Percentiles rank a stretch among this genome's conserved stretches.
Conservation (phyloP, 208 protist species). For the Endotrypanum monterogeii region DNA sequence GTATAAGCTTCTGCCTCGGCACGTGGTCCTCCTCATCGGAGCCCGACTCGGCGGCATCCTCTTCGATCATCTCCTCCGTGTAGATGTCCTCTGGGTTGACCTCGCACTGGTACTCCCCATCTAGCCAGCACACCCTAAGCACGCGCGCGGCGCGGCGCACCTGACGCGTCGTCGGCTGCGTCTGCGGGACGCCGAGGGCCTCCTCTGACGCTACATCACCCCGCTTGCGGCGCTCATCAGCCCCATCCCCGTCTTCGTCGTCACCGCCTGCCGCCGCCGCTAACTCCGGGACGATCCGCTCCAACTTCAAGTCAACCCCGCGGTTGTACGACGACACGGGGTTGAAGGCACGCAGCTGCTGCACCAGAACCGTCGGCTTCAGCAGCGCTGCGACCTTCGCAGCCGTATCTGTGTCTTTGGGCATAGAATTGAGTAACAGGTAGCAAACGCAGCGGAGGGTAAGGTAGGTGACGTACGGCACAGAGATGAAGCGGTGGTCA, state of each 20-base stretch:
- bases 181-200: conserved; percentile 36
- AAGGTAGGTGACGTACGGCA: conserved; percentile 62
- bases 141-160: conserved; percentile 69
- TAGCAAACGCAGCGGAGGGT: conserved; percentile 80
- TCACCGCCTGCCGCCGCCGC: conserved; percentile 22
- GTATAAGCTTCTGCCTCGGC: conserved; percentile 6
- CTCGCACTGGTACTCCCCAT: conserved; percentile 69
- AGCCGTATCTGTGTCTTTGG: conserved; percentile 61
- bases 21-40: conserved; percentile 1
- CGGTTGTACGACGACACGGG: conserved; percentile 71
- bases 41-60: conserved; percentile 32
- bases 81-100: conserved; percentile 53
- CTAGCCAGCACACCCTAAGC: conserved; percentile 60
- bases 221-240: conserved; percentile 20
- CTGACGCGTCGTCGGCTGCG: conserved; percentile 70
- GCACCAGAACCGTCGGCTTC: conserved; percentile 79
- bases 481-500: conserved; percentile 51
- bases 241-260: conserved; percentile 6
- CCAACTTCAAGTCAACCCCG: conserved; percentile 46
- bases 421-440: conserved; percentile 68
- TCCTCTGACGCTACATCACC: conserved; percentile 16
- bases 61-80: conserved; percentile 52
- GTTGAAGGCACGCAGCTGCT: conserved; percentile 79
- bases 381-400: conserved; percentile 76
- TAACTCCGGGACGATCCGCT: conserved; percentile 28